Percentiles rank a stretch among this genome's conserved stretches.
Conservation (phyloP, 1,284 basidiomycete genomes). For the Mycosarcoma mackinlayi region DNA sequence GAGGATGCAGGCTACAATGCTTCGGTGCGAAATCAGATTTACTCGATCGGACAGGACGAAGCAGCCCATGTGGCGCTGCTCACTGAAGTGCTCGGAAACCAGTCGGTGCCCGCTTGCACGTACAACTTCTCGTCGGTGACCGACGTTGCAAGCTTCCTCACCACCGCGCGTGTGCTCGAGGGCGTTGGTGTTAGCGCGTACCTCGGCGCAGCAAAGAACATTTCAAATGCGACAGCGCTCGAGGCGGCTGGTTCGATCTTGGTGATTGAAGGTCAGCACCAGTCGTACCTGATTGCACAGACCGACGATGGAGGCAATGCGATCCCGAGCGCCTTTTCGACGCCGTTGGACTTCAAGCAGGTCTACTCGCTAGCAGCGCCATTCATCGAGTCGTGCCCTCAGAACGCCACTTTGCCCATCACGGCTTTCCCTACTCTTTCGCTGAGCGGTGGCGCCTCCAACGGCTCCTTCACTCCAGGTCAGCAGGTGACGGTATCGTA, state of each 20-base stretch:
- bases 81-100: constrained; percentile 32
- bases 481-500: constrained; percentile 41
- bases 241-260: constrained; percentile 67
- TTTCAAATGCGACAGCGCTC: constrained; percentile 39
- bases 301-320: constrained; percentile 31
- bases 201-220: constrained; percentile 46
- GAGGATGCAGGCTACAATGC: constrained; percentile 44
- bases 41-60: constrained; percentile 51
- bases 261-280: constrained; percentile 72
- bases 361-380: constrained; percentile 62
- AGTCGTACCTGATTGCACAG: constrained; percentile 69
- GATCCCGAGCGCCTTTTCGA: constrained; percentile 46
- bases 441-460: constrained; percentile 16
- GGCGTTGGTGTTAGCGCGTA: constrained; percentile 46
- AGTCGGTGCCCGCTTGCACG: constrained; percentile 39
- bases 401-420: constrained; percentile 31
- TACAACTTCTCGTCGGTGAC: constrained; percentile 42
- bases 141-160: constrained; percentile 48
- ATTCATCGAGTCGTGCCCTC: constrained; percentile 51
- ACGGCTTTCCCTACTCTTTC: constrained; percentile 38
- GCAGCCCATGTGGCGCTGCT: constrained; percentile 36
- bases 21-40: constrained; percentile 44
- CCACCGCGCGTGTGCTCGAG: constrained; percentile 51
- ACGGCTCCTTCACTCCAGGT: constrained; percentile 43
- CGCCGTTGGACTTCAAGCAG: constrained; percentile 54